Evolutionary conservation across 2,329 filamentous ascomycete genomes (phyloP).

Genomic region (Emergomyces orientalis): DNA sequence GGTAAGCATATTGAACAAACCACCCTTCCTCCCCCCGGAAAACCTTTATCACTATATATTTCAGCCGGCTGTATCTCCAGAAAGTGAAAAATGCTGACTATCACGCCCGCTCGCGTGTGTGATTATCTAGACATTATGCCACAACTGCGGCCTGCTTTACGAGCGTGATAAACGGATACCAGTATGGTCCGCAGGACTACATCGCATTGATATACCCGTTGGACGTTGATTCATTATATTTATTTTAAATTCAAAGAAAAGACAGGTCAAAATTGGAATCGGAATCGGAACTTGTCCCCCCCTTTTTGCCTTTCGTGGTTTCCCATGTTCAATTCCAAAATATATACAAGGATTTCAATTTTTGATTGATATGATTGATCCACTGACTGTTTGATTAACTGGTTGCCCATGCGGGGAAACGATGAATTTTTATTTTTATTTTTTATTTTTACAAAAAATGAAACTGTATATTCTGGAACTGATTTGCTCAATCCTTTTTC

Average conservation of each 20-base stretch:
- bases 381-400: not conserved
- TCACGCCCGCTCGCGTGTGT: not conserved
- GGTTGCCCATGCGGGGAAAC: not conserved
- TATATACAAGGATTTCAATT: not conserved
- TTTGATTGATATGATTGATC: not conserved
- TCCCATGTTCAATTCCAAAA: not conserved
- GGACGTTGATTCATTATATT: constrained; percentile 6
- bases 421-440: not conserved
- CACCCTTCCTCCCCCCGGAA: constrained; percentile 9
- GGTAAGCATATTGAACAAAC: constrained; percentile 45
- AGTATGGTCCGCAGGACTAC: constrained; percentile 63
- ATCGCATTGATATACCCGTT: constrained; percentile 40
- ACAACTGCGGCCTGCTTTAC: constrained; percentile 83
- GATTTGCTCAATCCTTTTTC: not conserved
- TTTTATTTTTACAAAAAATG: not conserved
- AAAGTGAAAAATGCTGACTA: constrained; percentile 16
- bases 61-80: constrained; percentile 8
- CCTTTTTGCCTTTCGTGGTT: not conserved
- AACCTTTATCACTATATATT: not conserved
- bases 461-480: not conserved
- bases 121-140: constrained; percentile 63
- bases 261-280: not conserved
- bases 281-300: not conserved
- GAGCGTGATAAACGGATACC: constrained; percentile 80
- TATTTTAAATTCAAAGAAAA: not conserved